Evolutionary conservation across 2,329 filamentous ascomycete species (phyloP), one percentile per base, ranked within the genome.

Genomic region (Microdochium nivale): DNA sequence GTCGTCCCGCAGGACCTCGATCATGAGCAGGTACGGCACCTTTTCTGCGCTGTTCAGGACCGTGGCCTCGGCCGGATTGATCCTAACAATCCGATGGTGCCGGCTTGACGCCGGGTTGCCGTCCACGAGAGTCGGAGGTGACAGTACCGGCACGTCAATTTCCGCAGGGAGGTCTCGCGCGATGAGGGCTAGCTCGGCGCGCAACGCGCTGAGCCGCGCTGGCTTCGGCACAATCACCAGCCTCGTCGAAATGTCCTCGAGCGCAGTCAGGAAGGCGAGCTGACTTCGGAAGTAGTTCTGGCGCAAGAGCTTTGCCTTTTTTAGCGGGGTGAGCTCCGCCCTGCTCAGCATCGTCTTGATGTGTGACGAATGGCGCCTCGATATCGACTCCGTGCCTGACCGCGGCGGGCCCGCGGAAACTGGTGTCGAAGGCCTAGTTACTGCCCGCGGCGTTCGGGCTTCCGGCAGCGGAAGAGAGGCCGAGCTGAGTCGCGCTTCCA

Each of bases 21-120:
- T 81, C 87, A 94, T 91, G 25, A 94, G 76, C 49, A 94, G 69
- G 67, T 90, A 94, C 1, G 88, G 88, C 46, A 94, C 88, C 64
- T 90, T 87, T 65, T 94, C 88, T 3, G 88, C 88, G 64, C 88
- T 94, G 67, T 94, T 94, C 49, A 94, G 71, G 51, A 91, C 89
- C 1, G 88, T 92, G 5, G 88, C 85, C 67, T 94, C 88, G 1
- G 87, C 87, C 7, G 88, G 89, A 61, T 91, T 94, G 49, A 94
- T 76, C 35, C 88, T 81, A 47, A 94, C 88, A 53, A 94, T 90
- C 33, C 88, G 82, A 63, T 94, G 88, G 65, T 94, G 89, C 51
- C 80, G 81, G 62, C 88, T 91, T 62, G 82, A 84, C 25, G 85
- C 81, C 2, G 87, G 81, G n/a, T 81, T 79, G 23, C 88, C 87